Conservation (phyloP, 2,329 filamentous ascomycete genomes). For the Xylariaceae sp. region DNA sequence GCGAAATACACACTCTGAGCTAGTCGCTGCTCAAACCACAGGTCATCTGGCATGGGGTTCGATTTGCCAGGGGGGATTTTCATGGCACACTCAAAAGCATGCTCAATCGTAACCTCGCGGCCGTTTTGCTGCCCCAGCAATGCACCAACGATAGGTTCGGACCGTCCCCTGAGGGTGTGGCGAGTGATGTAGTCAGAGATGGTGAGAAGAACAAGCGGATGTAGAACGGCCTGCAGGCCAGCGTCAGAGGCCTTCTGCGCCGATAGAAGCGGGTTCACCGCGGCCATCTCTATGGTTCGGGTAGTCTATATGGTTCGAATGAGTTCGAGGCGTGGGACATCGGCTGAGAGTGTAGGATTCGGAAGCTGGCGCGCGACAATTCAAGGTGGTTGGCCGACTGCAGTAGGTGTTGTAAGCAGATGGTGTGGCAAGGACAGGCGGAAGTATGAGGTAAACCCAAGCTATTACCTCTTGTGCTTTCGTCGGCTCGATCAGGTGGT, state of each 20-base stretch:
- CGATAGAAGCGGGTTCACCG: constrained; percentile 55
- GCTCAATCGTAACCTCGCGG: constrained; percentile 82
- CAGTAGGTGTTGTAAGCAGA: neutral
- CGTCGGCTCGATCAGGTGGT: too few relatives aligned
- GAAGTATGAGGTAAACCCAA: too few relatives aligned
- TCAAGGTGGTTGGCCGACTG: constrained; percentile 1
- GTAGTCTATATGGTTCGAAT: neutral
- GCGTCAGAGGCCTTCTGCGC: constrained; percentile 64
- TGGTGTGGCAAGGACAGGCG: neutral
- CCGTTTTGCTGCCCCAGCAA: constrained; percentile 91
- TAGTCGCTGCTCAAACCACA: constrained; percentile 71
- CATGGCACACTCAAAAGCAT: constrained; percentile 79
- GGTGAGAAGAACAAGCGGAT: constrained; percentile 90
- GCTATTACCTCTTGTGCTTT: too few relatives aligned
- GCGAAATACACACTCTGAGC: constrained; percentile 65
- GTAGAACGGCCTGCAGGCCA: constrained; percentile 73
- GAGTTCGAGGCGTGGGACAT: neutral
- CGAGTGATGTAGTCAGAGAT: constrained; percentile 96
- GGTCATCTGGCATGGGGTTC: constrained; percentile 51
- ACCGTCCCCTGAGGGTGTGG: constrained; percentile 70
- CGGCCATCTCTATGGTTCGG: constrained; percentile 42
- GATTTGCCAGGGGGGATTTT: constrained; percentile 47
- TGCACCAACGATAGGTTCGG: constrained; percentile 74
- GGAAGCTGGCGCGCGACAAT: constrained; percentile 7
- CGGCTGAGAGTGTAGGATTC: neutral